Percentiles rank a stretch among this genome's conserved stretches.
Evolutionary conservation across 805 yeast species (phyloP).

Genomic region (Candida golubevii): DNA sequence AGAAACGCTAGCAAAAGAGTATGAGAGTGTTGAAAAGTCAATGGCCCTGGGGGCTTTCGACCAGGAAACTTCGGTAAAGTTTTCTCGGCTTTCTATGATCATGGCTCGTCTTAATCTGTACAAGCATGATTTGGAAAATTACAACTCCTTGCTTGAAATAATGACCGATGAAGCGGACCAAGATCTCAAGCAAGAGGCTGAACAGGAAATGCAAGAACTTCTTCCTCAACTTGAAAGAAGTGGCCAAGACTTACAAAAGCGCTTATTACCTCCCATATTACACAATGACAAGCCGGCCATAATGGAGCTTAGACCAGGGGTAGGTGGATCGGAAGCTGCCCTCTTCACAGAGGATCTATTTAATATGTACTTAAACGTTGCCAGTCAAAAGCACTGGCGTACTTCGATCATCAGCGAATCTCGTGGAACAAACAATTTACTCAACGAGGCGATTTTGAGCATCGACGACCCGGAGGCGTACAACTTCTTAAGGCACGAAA

Average conservation of each 20-base stretch:
- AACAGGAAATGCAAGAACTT: slow-evolving; percentile 47
- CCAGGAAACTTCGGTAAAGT: slow-evolving; percentile 29
- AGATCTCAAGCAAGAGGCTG: slow-evolving; percentile 52
- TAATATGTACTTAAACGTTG: slow-evolving; percentile 75
- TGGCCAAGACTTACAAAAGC: slow-evolving; percentile 46
- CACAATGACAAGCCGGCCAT: slow-evolving; percentile 75
- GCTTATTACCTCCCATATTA: slow-evolving; percentile 70
- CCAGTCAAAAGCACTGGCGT: slow-evolving; percentile 64
- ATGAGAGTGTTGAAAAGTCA: slow-evolving; percentile 23
- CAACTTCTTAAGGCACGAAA: slow-evolving; percentile 70
- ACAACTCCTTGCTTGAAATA: slow-evolving; percentile 25
- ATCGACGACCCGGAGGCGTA: slow-evolving; percentile 77
- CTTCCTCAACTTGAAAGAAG: slow-evolving; percentile 43
- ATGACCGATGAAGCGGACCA: slow-evolving; percentile 21
- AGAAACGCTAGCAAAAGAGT: slow-evolving; percentile 27
- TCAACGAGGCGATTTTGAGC: slow-evolving; percentile 67
- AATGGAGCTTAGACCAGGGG: slow-evolving; percentile 88
- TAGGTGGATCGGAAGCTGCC: slow-evolving; percentile 93
- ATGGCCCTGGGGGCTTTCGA: slow-evolving; percentile 30
- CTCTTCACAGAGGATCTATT: slow-evolving; percentile 78
- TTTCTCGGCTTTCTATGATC: slow-evolving; percentile 29
- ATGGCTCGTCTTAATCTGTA: slow-evolving; percentile 31
- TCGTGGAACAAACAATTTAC: slow-evolving; percentile 56
- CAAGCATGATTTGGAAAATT: slow-evolving; percentile 21
- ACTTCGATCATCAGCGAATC: slow-evolving; percentile 54